Evolutionary conservation across 768 basidiomycete genomes (phyloP).

Genomic region (Lepiota brunneoincarnata): DNA sequence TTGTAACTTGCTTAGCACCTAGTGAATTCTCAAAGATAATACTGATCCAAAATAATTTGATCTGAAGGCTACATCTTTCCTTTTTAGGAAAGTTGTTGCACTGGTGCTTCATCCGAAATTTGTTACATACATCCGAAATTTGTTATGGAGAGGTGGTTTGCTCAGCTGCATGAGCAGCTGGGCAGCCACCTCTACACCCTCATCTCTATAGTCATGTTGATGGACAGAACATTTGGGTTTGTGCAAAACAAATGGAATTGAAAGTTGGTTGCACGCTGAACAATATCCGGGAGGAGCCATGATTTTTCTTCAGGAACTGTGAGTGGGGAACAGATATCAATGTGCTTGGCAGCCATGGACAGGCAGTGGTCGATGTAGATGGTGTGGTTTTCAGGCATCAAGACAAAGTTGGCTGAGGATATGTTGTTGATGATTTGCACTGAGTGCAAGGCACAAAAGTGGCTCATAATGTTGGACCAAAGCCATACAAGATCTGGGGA

Average conservation of each 20-base stretch:
- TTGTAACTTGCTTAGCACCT: too few relatives aligned
- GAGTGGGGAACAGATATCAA: conserved; percentile 20
- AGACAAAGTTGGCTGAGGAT: conserved; percentile 16
- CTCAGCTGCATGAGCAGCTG: too few relatives aligned
- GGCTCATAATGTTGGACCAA: conserved; percentile 18
- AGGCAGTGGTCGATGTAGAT: conserved; percentile 23
- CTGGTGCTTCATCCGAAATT: conserved; percentile 24
- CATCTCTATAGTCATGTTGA: conserved; percentile 28
- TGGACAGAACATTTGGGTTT: conserved; percentile 13
- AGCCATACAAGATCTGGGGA: conserved; percentile 25
- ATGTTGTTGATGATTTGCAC: conserved; percentile 17
- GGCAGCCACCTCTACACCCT: too few relatives aligned
- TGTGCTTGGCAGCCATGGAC: conserved; percentile 18
- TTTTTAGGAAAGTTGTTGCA: conserved; percentile 30
- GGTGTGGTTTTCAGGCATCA: conserved; percentile 16
- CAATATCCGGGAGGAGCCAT: conserved; percentile 17
- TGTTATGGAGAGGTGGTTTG: too few relatives aligned
- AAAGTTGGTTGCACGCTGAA: conserved; percentile 21
- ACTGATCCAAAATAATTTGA: too few relatives aligned
- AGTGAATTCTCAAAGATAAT: too few relatives aligned
- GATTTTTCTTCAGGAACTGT: conserved; percentile 11
- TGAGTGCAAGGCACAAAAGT: conserved; percentile 10
- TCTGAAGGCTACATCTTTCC: too few relatives aligned
- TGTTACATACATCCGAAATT: too few relatives aligned
- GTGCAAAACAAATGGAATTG: conserved; percentile 26